These are phyloP conservation scores for apple (Malus domestica) DNA, from an alignment of 306 rosid genomes.

Conservation along the genomic window ASM211411v1 NC_041797.1:2651001-2651500, in stretches of 20 bases:
- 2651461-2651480: not conserved
- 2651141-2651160: not conserved
- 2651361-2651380: not conserved
- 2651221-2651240: too few species aligned
- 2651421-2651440: not conserved
- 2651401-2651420: not conserved
- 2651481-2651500: not conserved
- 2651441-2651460: not conserved
- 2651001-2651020: constrained; percentile 23
- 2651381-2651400: not conserved
- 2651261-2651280: not conserved
- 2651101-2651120: constrained; percentile 43
- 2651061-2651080: constrained; percentile 25
- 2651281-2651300: not conserved
- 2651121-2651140: constrained; percentile 1
- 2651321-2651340: not conserved
- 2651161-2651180: not conserved
- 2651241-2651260: not conserved
- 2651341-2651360: not conserved
- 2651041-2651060: constrained; percentile 15
- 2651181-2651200: not conserved
- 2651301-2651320: too few species aligned
- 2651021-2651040: constrained; percentile 25
- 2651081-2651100: constrained; percentile 23
- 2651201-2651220: too few species aligned